phyloP scores from a whole-genome alignment of 208 protist genomes.

The Leishmania arabica region DNA sequence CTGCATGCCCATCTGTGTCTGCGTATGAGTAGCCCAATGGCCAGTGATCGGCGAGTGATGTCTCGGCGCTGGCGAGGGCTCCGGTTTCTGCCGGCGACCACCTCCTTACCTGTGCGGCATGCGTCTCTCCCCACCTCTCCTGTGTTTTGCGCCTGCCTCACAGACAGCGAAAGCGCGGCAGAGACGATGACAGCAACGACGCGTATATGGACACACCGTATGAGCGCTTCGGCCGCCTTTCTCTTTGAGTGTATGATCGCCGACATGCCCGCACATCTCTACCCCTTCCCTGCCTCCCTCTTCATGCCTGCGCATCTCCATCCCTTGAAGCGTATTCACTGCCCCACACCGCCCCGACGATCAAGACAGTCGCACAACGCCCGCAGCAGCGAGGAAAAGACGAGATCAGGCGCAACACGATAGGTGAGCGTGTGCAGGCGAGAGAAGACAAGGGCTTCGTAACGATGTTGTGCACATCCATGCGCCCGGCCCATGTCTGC shows the following conservation, averaged over 20 bases:
- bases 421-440: neutral
- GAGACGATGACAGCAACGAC: neutral
- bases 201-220: neutral
- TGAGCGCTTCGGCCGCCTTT: neutral
- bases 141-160: neutral
- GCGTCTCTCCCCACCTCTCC: neutral
- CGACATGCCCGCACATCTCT: neutral
- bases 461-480: constrained; percentile 4
- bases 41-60: neutral
- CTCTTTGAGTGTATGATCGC: no score
- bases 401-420: neutral
- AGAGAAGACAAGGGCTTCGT: neutral
- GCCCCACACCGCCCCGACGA: neutral
- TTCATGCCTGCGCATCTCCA: neutral
- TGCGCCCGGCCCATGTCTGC: neutral
- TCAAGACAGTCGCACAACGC: neutral
- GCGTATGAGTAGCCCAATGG: neutral
- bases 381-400: neutral
- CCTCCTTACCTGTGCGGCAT: neutral
- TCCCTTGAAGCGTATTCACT: neutral
- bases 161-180: neutral
- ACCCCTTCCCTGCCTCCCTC: neutral
- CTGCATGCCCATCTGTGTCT: neutral
- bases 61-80: neutral
- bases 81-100: neutral